A percentile compares a stretch with the other conserved stretches of the same genome.
These are phyloP conservation scores for Marchantia polymorpha DNA, from an alignment of 225 moss, liverwort and hornwort genomes.

Conservation along the genomic window DNA sequence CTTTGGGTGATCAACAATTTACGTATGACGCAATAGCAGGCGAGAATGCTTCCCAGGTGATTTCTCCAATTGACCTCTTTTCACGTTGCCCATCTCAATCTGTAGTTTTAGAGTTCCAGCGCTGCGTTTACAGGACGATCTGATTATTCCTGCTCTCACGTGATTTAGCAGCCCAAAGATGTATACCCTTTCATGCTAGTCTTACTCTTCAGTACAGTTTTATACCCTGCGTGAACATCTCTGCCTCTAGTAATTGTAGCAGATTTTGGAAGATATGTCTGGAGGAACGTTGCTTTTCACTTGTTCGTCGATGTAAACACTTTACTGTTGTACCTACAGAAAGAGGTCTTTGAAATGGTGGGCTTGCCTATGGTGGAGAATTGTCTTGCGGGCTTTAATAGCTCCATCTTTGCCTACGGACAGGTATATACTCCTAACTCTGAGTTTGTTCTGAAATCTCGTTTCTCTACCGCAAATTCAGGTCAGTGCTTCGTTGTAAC, in stretches of 20 bases:
- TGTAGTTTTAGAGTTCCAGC: neutral
- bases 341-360: constrained; percentile 77
- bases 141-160: too few relatives aligned
- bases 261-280: neutral
- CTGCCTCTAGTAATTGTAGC: neutral
- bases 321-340: constrained; percentile 30
- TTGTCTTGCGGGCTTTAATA: constrained; percentile 93
- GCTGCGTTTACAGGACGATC: neutral
- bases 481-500: too few relatives aligned
- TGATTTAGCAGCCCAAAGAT: too few relatives aligned
- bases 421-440: constrained; percentile 46
- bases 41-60: constrained; percentile 69
- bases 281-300: neutral
- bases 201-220: too few relatives aligned
- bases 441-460: too few relatives aligned
- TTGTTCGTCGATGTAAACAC: neutral
- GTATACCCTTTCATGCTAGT: too few relatives aligned
- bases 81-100: neutral
- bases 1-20: constrained; percentile 70
- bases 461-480: too few relatives aligned
- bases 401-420: constrained; percentile 95
- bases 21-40: constrained; percentile 81
- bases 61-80: neutral
- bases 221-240: neutral
- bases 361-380: constrained; percentile 98